Percentiles rank a stretch among this genome's conserved stretches.
These are phyloP conservation scores for Rutstroemia sydowiana DNA, from an alignment of 2,329 filamentous ascomycete species.

Conservation along the genomic window DNA sequence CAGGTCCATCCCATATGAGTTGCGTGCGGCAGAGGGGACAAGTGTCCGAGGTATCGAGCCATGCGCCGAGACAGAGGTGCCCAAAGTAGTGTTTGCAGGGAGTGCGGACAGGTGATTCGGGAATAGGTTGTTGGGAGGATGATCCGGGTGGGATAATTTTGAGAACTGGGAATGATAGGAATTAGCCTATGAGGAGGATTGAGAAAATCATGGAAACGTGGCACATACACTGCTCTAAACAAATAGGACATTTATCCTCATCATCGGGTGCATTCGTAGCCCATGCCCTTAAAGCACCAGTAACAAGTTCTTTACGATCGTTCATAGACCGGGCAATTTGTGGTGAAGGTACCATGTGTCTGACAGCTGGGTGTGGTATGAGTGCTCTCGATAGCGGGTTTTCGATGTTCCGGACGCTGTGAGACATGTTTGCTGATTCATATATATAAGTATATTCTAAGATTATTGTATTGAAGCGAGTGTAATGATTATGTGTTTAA, in stretches of 20 bases:
- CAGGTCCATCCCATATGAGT: no score
- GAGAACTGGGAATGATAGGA: neutral
- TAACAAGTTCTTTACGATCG: neutral
- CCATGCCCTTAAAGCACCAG: neutral
- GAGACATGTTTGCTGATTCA: no score
- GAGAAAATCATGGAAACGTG: neutral
- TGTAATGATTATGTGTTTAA: neutral
- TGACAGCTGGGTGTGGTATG: no score
- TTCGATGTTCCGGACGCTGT: neutral
- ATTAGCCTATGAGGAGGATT: neutral
- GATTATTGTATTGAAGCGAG: neutral
- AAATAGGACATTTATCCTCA: neutral
- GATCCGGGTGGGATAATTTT: neutral
- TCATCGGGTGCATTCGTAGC: neutral
- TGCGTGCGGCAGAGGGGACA: slow-evolving; percentile 1
- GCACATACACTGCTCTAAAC: neutral
- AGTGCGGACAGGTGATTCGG: neutral
- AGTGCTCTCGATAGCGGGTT: neutral
- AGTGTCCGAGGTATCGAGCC: neutral
- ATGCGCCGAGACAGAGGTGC: neutral
- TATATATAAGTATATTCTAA: neutral
- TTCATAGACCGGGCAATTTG: neutral
- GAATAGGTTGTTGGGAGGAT: neutral
- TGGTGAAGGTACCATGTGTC: neutral
- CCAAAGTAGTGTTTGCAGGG: neutral